These are phyloP conservation scores for Verbena officinalis DNA, from an alignment of 257 asterid genomes.

Conservation along the genomic window DNA sequence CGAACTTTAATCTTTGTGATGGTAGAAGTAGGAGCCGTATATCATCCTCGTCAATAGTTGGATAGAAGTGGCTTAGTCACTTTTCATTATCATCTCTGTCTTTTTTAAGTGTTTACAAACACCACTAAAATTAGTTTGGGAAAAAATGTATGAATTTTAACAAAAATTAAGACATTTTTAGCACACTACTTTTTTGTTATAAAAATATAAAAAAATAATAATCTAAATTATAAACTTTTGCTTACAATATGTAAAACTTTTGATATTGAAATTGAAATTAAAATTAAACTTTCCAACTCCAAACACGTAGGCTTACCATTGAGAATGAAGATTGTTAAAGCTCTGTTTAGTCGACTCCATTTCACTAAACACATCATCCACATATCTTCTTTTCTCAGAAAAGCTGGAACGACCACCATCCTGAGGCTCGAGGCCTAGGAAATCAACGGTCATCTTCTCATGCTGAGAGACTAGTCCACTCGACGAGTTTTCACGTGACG, in stretches of 20 bases:
- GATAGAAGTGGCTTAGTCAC: too few species aligned
- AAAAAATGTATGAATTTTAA: too few species aligned
- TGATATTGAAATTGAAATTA: too few species aligned
- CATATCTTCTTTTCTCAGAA: conserved; percentile 1
- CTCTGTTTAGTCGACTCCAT: neutral
- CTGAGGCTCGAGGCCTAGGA: conserved; percentile 30
- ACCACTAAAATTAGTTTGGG: too few species aligned
- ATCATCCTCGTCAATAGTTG: neutral
- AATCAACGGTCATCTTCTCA: conserved; percentile 34
- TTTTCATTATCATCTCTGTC: neutral
- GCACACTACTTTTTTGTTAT: too few species aligned
- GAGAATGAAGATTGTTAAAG: conserved; percentile 23
- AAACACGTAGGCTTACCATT: neutral
- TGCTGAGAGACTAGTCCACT: neutral
- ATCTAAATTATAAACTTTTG: too few species aligned
- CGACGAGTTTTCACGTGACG: conserved; percentile 9
- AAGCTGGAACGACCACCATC: neutral
- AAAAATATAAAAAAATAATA: too few species aligned
- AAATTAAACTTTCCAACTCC: too few species aligned
- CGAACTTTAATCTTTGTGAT: too few species aligned
- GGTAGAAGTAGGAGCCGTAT: neutral
- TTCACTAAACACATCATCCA: neutral
- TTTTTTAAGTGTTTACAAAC: neutral
- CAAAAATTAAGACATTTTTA: too few species aligned
- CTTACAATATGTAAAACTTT: too few species aligned